Percentiles rank a stretch among this genome's conserved stretches.
These are phyloP conservation scores for Aspergillus mulundensis DNA, from an alignment of 495 filamentous ascomycete genomes.

Conservation along the genomic window DNA sequence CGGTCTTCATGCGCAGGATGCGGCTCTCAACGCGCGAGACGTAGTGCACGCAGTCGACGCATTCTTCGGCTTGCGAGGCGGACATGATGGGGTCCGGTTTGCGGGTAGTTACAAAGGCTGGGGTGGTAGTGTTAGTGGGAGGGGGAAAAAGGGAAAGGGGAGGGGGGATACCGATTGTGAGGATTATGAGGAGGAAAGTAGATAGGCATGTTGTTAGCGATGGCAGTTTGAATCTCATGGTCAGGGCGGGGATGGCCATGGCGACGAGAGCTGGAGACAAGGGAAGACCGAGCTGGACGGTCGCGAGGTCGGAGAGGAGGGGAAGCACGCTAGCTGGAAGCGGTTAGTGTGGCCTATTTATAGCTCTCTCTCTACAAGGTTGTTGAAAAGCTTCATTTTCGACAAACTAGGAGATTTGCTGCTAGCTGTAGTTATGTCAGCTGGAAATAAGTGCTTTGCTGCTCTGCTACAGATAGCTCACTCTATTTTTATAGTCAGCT, in stretches of 20 bases:
- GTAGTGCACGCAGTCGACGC: conserved; percentile 16
- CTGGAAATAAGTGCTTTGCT: no score
- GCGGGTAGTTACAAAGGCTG: neutral
- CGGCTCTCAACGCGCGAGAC: conserved; percentile 7
- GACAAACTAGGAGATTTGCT: neutral
- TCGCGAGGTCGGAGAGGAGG: neutral
- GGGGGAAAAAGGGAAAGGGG: neutral
- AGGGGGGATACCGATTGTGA: neutral
- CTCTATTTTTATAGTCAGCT: no score
- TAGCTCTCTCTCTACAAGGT: neutral
- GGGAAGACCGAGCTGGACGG: neutral
- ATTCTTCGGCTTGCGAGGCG: neutral
- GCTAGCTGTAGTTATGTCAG: no score
- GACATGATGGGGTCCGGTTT: neutral
- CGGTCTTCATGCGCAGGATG: neutral
- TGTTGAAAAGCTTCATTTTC: neutral
- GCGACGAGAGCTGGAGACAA: neutral
- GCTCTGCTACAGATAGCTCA: no score
- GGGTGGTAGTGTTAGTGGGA: neutral
- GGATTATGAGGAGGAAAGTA: neutral
- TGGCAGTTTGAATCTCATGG: neutral
- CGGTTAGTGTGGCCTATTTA: neutral
- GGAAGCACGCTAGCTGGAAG: neutral
- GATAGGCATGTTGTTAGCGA: neutral
- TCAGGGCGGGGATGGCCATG: neutral